Base-by-base conservation (phyloP, 768 basidiomycete genomes). In the Trametes coccinea region DNA sequence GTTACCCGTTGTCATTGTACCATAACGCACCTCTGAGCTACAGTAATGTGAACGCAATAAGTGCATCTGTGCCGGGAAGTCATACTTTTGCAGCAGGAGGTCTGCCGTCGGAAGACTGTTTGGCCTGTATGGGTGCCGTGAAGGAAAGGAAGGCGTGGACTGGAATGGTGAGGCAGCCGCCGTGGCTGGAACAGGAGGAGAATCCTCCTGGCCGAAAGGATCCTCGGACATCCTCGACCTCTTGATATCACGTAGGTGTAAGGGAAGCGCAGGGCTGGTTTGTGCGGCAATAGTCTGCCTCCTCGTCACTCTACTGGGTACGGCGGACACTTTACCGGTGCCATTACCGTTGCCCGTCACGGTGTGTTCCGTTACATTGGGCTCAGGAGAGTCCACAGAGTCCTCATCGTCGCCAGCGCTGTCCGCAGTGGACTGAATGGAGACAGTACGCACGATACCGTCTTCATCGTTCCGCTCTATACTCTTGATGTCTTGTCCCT, bases 1-100 rank as follows among this genome's bases (percentile, higher is more conserved):
- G 31, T 31, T 50, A 33, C 52, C 31, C 61, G 37, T 56, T 47
- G 27, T n/a, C 30, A 34, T 34, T 13, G 41, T 14, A 29, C 34
- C 27, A 39, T 5, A 43, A 65, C 84, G 59, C 70, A 89, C 93
- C 86, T 89, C 91, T 8, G 91, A 90, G 40, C 91, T 85, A 75
- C 88, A 94, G 74, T 92, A 96, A 71, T 98, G 92, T 53, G 88
- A 87, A 53, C 92, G 81, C 13, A 97, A 77, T 33, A 96, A 81
- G 64, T 89, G 84, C 11, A 80, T 75, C 71, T 94, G 93, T 7
- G 87, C 82, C 37, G 80, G 75, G 17, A 76, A 59, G 70, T 89
- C 89, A 67, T 94, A 95, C 65, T 78, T 83, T 62, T 84, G 82
- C 30, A 95, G 73, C 17, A 93, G 75, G 11, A 75, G 57, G 66